Evolutionary conservation across 1,284 basidiomycete species (phyloP), one percentile per base, ranked within the genome.

Genomic region (Lentinula novae-zelandiae): DNA sequence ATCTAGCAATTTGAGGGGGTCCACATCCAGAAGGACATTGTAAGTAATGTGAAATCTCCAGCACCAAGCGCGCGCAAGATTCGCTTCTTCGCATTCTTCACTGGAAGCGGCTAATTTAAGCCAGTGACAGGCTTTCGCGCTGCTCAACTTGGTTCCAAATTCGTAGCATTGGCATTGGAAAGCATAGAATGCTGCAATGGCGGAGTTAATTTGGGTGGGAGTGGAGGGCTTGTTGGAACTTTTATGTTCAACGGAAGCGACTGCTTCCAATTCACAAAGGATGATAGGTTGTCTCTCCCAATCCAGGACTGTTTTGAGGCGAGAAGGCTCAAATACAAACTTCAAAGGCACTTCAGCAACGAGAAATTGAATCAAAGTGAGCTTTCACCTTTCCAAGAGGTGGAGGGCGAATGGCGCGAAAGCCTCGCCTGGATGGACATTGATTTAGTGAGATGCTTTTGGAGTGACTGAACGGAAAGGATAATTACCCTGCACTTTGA

Each of bases 161-260:
- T 59, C 61, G 33, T 62, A 40, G 22, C 42, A 59, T 34, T 62
- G 59, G 6, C 61, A 56, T 52, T 57, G 42, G 40, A 62, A 62
- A 9, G 56, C 36, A 42, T 54, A 62, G 31, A 62, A 62, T 4
- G 57, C 46, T 17, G 61, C 61, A 22, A 49, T 13, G 40, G 38
- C 57, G 1, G 53, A 44, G n/a, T 53, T 42, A 8, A 62, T 59
- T n/a, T 50, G 57, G 5, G 44, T 62, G 8, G 52, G 31, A 12
- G 34, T 33, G 38, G 52, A 17, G n/a, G 38, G 34, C 12, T 44
- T 12, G 20, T 22, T 38, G 20, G 38, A 42, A 15, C 17, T 20
- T 51, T 34, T 7, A 22, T 3, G 13, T 15, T 39, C 7, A 27
- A 20, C 20, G 7, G 17, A 5, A 17, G 56, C 55, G 1, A 50